Evolutionary conservation across 2,329 filamentous ascomycete genomes (phyloP).

Genomic region (Phaeosphaeria sp.): DNA sequence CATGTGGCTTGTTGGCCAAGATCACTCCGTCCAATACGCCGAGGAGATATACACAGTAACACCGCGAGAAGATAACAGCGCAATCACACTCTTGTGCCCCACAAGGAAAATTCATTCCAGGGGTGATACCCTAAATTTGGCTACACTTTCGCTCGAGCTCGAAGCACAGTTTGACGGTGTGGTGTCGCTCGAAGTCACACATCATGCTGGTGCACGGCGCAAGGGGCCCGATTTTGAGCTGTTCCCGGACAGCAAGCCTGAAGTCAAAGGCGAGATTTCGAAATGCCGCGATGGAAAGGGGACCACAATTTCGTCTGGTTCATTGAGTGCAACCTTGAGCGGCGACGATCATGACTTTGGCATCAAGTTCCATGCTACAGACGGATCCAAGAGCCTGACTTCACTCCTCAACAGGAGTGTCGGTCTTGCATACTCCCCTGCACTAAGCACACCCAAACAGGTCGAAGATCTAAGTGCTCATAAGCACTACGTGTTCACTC

Average conservation of each 20-base stretch:
- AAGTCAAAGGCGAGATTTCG: slow-evolving; percentile 44
- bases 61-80: slow-evolving; percentile 54
- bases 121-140: slow-evolving; percentile 64
- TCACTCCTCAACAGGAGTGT: slow-evolving; percentile 63
- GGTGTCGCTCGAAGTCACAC: slow-evolving; percentile 65
- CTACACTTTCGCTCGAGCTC: slow-evolving; percentile 64
- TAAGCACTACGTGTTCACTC: slow-evolving; percentile 55
- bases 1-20: slow-evolving; percentile 69
- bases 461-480: slow-evolving; percentile 58
- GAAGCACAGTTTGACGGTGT: slow-evolving; percentile 65
- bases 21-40: slow-evolving; percentile 68
- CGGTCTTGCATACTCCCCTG: slow-evolving; percentile 64
- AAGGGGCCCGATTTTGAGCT: slow-evolving; percentile 65
- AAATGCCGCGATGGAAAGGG: slow-evolving; percentile 48
- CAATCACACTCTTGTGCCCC: slow-evolving; percentile 64
- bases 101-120: slow-evolving; percentile 62
- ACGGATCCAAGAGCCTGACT: slow-evolving; percentile 60
- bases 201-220: slow-evolving; percentile 62
- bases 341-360: slow-evolving; percentile 60
- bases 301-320: slow-evolving; percentile 60
- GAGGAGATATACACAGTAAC: slow-evolving; percentile 67
- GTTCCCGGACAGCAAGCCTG: slow-evolving; percentile 60
- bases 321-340: slow-evolving; percentile 60
- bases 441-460: slow-evolving; percentile 60
- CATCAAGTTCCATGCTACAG: slow-evolving; percentile 62